Evolutionary conservation across 345 rosid species (phyloP), one percentile per base, ranked within the genome.

Genomic region (Eutrema heterophyllum): DNA sequence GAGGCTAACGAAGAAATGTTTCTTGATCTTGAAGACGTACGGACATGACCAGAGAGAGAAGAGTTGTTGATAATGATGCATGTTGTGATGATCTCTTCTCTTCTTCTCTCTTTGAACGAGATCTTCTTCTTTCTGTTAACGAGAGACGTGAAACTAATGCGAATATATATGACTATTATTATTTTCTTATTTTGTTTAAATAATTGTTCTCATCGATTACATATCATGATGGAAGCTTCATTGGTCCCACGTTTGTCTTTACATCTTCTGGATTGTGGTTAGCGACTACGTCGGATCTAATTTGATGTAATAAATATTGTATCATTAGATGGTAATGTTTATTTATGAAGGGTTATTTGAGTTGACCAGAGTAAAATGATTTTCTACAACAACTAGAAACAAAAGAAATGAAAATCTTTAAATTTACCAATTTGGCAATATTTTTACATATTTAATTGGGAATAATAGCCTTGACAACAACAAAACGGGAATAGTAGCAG

Each of bases 1-100:
- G 24, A 81, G 29, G 46, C 77, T 59, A 9, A 65, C 64, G 39
- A 27, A 70, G 38, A 76, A 48, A 61, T 72, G 73, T 77, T 67
- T 85, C 75, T 74, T 82, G 81, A 85, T 71, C 68, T 55, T 58
- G 70, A 73, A 64, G 5, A 70, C 52, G 51, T 76, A 40, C 7
- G 81, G 64, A 49, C 21, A 45, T 27, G 73, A 70, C 5, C 54
- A 67, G 61, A 67, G 79, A 68, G 64, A 74, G 48, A 64, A 60
- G 49, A 50, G 38, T 16, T 30, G 61, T 45, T 64, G 58, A 62
- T 57, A 73, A 68, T 75, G 79, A 75, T 75, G 64, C 69, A 61
- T 68, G 41, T 45, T 73, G 48, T 72, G 54, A 53, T 72, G 54
- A 59, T 74, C 55, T 36, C 46, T 57, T 16, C 58, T 26, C n/a